Evolutionary conservation across 164 flowering plant genomes (phyloP).

Genomic region (Chimonanthus praecox): DNA sequence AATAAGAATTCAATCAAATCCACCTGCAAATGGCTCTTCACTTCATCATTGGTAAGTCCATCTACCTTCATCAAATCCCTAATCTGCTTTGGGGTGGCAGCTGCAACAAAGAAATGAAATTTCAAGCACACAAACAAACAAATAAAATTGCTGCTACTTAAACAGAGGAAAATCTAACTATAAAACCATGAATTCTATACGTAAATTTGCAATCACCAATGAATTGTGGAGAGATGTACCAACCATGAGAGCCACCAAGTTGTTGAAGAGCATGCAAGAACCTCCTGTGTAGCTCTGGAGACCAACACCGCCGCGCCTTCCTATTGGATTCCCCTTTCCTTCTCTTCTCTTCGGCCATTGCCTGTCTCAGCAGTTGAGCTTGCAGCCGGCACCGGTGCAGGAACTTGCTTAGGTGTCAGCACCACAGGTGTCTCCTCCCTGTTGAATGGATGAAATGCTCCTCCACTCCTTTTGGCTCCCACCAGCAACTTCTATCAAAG

Average conservation of each 20-base stretch:
- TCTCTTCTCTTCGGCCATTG: slow-evolving; percentile 23
- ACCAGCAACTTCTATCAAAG: not conserved
- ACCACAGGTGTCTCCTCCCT: slow-evolving; percentile 22
- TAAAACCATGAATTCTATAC: not conserved
- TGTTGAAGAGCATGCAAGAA: slow-evolving; percentile 77
- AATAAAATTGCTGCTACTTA: not conserved
- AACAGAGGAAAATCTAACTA: not conserved
- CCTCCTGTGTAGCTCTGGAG: slow-evolving; percentile 74
- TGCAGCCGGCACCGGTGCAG: slow-evolving; percentile 21
- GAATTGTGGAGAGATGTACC: slow-evolving; percentile 3
- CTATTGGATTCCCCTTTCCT: slow-evolving; percentile 35
- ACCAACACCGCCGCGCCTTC: slow-evolving; percentile 83
- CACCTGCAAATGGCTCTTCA: slow-evolving; percentile 98
- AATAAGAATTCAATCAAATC: not conserved
- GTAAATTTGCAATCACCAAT: not conserved
- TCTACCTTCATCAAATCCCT: slow-evolving; percentile 95
- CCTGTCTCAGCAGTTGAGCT: slow-evolving; percentile 39
- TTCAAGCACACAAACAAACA: not conserved
- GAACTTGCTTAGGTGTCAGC: not conserved
- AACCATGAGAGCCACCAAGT: slow-evolving; percentile 92
- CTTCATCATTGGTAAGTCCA: slow-evolving; percentile 96
- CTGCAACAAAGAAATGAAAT: slow-evolving; percentile 27
- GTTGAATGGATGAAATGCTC: slow-evolving; percentile 66
- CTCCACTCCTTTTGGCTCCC: slow-evolving; percentile 52
- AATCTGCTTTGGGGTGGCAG: slow-evolving; percentile 92